These are phyloP conservation scores for Geranium incanum DNA, from an alignment of 441 rosid species.

Conservation along the genomic window DNA sequence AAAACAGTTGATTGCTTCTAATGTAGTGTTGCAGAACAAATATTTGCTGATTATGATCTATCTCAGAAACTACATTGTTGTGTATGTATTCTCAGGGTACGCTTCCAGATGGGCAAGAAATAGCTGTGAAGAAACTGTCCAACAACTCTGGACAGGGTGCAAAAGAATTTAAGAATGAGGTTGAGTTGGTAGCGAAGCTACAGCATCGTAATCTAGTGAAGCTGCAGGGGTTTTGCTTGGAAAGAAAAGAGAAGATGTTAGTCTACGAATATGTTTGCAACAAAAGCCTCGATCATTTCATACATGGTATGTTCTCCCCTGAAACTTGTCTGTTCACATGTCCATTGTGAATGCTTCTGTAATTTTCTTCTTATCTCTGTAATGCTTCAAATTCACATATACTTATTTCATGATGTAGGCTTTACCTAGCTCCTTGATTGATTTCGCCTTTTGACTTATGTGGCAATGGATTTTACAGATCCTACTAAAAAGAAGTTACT, in stretches of 20 bases:
- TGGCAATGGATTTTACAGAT: constrained; percentile 21
- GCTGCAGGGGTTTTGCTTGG: constrained; percentile 37
- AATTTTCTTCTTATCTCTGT: too few species aligned
- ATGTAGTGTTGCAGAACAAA: background rate
- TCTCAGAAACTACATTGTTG: background rate
- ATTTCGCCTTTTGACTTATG: too few species aligned
- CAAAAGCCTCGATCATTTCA: constrained; percentile 42
- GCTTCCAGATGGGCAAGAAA: constrained; percentile 29
- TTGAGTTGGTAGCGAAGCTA: constrained; percentile 39
- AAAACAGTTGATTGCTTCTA: background rate
- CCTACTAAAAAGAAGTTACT: constrained; percentile 22
- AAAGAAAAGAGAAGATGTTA: constrained; percentile 38
- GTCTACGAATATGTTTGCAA: constrained; percentile 49
- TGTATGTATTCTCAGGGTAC: constrained; percentile 30
- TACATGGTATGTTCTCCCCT: constrained; percentile 33
- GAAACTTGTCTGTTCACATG: background rate
- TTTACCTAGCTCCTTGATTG: too few species aligned
- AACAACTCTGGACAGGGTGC: constrained; percentile 42
- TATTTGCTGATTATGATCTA: background rate
- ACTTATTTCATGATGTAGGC: background rate
- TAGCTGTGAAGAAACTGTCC: constrained; percentile 49
- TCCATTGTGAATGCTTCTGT: too few species aligned
- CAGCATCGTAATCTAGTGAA: constrained; percentile 47
- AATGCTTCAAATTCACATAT: background rate
- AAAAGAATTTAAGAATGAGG: constrained; percentile 51